Evolutionary conservation across 805 yeast species (phyloP).

Genomic region (Myxozyma geophila): DNA sequence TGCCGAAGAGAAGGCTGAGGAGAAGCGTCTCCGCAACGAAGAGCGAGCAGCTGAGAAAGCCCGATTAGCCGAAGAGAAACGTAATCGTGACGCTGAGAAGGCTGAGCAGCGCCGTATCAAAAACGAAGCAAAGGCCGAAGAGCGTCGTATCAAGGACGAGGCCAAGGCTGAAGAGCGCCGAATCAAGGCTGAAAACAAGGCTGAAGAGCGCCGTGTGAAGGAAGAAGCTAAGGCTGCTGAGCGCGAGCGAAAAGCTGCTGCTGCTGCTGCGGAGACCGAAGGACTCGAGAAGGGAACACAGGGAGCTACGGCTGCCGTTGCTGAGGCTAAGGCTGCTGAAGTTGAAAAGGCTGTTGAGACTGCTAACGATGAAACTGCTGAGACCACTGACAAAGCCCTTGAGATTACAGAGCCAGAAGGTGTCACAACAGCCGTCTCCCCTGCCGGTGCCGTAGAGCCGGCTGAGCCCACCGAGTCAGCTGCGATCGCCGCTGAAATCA

Average conservation of each 20-base stretch:
- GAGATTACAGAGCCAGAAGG: not conserved
- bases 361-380: not conserved
- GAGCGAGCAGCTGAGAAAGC: constrained; percentile 25
- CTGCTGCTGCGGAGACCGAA: constrained; percentile 1
- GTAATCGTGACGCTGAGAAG: constrained; percentile 26
- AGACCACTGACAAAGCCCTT: not conserved
- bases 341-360: not conserved
- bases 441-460: not conserved
- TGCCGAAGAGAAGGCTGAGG: constrained; percentile 28
- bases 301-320: not conserved
- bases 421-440: not conserved
- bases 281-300: not conserved
- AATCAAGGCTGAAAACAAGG: not conserved
- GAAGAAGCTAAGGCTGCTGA: constrained; percentile 7
- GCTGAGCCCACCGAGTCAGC: not conserved
- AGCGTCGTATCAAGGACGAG: constrained; percentile 14
- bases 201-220: not conserved
- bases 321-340: not conserved
- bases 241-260: constrained; percentile 10
- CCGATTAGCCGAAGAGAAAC: constrained; percentile 17
- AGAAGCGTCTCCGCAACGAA: constrained; percentile 17
- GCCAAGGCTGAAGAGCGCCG: constrained; percentile 14
- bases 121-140: constrained; percentile 1
- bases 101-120: constrained; percentile 20
- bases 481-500: not conserved